phyloP scores from a whole-genome alignment of 257 asterid genomes.

The Solanum virginianum region DNA sequence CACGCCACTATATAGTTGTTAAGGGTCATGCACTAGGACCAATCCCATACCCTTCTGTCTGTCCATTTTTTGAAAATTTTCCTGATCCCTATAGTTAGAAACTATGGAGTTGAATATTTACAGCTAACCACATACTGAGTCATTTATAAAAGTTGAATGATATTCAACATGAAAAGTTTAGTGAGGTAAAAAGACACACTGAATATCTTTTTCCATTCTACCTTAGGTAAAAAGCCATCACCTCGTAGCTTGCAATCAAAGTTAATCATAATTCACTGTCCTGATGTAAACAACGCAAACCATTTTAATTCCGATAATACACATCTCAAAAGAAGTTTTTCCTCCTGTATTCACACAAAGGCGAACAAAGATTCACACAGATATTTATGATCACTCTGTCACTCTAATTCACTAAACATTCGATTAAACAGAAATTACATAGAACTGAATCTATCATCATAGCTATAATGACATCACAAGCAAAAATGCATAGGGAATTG shows the following conservation, averaged over 20 bases:
- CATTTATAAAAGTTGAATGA: background rate
- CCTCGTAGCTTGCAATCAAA: background rate
- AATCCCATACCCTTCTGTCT: background rate
- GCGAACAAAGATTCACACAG: no score
- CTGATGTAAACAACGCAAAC: background rate
- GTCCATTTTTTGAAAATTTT: background rate
- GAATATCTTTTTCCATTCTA: no score
- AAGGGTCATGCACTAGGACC: background rate
- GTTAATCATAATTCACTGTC: background rate
- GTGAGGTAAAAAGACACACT: no score
- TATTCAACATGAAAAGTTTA: no score
- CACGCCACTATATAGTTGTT: background rate
- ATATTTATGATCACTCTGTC: background rate
- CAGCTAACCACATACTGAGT: background rate
- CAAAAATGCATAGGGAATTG: background rate
- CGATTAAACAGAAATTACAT: background rate
- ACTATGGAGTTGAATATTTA: background rate
- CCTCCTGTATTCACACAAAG: background rate
- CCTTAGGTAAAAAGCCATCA: no score
- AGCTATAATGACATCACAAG: background rate
- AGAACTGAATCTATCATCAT: background rate
- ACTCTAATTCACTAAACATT: background rate
- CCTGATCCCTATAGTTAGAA: background rate
- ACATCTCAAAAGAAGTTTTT: background rate
- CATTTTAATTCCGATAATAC: background rate